phyloP scores from a whole-genome alignment of 148 eudicot species.

The Fallopia convolvulus region DNA sequence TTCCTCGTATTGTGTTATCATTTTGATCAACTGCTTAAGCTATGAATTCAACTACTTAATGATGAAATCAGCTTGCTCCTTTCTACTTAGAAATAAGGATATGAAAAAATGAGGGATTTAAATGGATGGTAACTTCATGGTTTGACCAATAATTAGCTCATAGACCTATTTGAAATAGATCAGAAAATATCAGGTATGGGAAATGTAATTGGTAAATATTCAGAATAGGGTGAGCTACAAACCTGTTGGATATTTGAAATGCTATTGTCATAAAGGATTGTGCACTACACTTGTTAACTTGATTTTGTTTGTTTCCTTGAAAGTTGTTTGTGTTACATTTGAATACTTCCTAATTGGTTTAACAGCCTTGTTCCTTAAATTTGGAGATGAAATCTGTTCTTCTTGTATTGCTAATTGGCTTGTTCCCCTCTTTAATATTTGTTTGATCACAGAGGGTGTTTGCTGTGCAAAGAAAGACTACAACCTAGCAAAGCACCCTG shows the following conservation, averaged over 20 bases:
- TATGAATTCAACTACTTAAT: not conserved
- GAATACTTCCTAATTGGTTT: not conserved
- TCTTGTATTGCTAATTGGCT: not conserved
- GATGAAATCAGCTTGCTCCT: not conserved
- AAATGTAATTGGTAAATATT: not conserved
- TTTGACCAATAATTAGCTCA: not conserved
- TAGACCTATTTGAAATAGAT: not conserved
- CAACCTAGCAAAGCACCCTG: conserved; percentile 76
- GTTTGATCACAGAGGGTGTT: conserved; percentile 52
- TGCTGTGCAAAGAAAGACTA: conserved; percentile 77
- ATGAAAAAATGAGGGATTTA: not conserved
- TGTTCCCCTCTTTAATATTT: not conserved
- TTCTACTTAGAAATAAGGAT: not conserved
- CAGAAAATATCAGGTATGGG: not conserved
- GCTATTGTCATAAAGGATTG: not conserved
- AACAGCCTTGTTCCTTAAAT: not conserved
- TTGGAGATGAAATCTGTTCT: not conserved
- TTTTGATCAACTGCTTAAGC: not conserved
- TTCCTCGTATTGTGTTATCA: not conserved
- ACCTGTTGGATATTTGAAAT: not conserved
- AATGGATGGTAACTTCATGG: not conserved
- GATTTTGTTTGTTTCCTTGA: not conserved
- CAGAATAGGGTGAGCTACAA: not conserved
- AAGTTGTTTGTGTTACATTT: not conserved
- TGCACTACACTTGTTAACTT: not conserved